These are phyloP conservation scores for Tulasnella sp. DNA, from an alignment of 768 basidiomycete species.

Conservation along the genomic window DNA sequence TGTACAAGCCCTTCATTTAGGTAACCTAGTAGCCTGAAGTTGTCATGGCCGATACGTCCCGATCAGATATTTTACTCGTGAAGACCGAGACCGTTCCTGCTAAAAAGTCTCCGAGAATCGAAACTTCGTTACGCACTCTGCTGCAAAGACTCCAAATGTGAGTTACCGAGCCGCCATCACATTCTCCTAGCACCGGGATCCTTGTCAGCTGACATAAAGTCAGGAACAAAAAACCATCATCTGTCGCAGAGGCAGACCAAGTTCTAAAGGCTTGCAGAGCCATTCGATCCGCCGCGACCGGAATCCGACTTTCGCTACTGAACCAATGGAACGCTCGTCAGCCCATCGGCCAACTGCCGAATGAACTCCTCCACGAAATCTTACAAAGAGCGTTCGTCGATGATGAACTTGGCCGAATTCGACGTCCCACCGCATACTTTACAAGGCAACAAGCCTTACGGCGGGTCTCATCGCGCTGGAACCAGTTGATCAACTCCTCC, in stretches of 20 bases:
- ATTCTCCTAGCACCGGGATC: not conserved
- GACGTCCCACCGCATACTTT: slow-evolving; percentile 1
- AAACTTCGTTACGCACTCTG: not conserved
- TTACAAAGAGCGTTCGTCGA: not conserved
- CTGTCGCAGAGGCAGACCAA: not conserved
- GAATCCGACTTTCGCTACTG: not conserved
- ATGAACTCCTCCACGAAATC: not conserved
- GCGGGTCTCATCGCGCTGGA: not conserved
- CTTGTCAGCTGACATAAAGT: not conserved
- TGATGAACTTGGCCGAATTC: not conserved
- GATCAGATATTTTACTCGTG: too few relatives aligned
- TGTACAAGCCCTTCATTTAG: not conserved
- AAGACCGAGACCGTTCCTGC: not conserved
- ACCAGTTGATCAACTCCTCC: not conserved
- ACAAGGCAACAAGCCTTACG: slow-evolving; percentile 2
- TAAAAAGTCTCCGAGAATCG: not conserved
- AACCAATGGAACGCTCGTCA: not conserved
- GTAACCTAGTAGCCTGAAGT: not conserved
- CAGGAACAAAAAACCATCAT: not conserved
- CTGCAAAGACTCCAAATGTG: not conserved
- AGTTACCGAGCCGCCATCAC: not conserved
- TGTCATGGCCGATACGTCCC: not conserved
- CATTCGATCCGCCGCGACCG: not conserved
- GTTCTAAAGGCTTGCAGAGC: not conserved
- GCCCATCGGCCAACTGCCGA: not conserved